These are phyloP conservation scores for Phyllosticta citribraziliensis DNA, from an alignment of 2,329 filamentous ascomycete species.

Conservation along the genomic window DNA sequence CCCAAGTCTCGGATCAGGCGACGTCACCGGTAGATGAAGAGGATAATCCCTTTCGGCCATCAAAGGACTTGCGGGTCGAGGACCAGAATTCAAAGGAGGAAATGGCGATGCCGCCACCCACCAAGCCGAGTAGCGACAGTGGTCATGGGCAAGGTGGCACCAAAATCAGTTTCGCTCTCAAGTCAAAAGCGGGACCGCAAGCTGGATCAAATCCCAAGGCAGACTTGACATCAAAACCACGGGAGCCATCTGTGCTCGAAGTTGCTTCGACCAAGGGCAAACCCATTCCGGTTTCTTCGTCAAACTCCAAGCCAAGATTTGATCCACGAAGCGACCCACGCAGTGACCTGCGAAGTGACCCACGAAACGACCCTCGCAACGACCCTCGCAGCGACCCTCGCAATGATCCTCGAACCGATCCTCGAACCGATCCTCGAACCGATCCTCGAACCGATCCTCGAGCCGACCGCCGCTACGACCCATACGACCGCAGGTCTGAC, in stretches of 20 bases:
- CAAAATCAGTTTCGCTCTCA: constrained; percentile 92
- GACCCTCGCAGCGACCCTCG: too few species aligned
- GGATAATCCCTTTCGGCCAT: constrained; percentile 52
- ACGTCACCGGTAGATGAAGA: constrained; percentile 39
- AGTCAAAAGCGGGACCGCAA: constrained; percentile 53
- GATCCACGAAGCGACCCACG: not conserved
- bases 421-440: not conserved
- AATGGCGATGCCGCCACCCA: constrained; percentile 47
- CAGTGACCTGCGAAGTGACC: not conserved
- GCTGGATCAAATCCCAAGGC: constrained; percentile 42
- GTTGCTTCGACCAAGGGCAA: constrained; percentile 29
- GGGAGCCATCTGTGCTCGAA: constrained; percentile 28
- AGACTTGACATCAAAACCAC: constrained; percentile 32
- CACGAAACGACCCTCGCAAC: not conserved
- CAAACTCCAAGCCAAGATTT: constrained; percentile 1
- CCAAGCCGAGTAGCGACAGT: constrained; percentile 44
- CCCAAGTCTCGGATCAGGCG: constrained; percentile 14
- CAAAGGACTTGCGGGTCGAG: constrained; percentile 56
- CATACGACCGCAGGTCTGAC: constrained; percentile 21
- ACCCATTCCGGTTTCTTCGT: constrained; percentile 9
- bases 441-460: not conserved
- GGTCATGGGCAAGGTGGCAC: constrained; percentile 45
- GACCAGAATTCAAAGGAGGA: constrained; percentile 47
- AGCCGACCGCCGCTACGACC: constrained; percentile 8
- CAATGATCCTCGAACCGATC: not conserved